These are phyloP conservation scores for Sanghuangporus baumii DNA, from an alignment of 1,284 basidiomycete species.

Conservation along the genomic window DNA sequence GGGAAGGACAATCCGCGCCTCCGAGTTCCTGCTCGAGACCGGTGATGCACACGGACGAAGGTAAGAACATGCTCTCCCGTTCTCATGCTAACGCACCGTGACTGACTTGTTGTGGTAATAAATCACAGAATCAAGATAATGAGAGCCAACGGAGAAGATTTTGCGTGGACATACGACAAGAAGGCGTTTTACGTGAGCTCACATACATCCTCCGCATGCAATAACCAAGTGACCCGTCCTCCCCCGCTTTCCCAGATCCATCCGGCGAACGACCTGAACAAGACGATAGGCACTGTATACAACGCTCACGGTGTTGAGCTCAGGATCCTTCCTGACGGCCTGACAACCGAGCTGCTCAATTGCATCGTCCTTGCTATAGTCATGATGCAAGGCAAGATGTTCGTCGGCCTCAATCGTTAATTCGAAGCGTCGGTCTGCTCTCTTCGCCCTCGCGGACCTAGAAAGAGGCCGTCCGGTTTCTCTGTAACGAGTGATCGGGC, in stretches of 20 bases:
- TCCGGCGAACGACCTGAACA: background rate
- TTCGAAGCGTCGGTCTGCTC: background rate
- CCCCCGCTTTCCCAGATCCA: background rate
- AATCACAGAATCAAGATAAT: slow-evolving; percentile 1
- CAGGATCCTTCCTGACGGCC: slow-evolving; percentile 4
- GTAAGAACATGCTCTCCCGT: background rate
- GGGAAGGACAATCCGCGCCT: background rate
- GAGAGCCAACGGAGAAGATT: background rate
- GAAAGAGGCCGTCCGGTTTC: background rate
- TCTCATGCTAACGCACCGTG: background rate
- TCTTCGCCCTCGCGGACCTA: background rate
- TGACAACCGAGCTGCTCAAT: slow-evolving; percentile 9
- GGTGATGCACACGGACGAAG: slow-evolving; percentile 2
- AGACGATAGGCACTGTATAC: slow-evolving; percentile 8
- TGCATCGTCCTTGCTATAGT: slow-evolving; percentile 10
- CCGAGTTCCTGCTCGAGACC: slow-evolving; percentile 11
- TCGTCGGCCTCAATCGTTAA: slow-evolving; percentile 7
- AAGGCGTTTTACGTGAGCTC: slow-evolving; percentile 11
- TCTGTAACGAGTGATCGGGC: background rate
- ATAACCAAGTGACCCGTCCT: background rate
- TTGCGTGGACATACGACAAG: slow-evolving; percentile 10
- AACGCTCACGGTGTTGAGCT: slow-evolving; percentile 13
- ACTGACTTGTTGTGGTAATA: background rate
- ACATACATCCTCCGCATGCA: background rate
- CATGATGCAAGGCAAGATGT: slow-evolving; percentile 13